Base-by-base conservation (phyloP, 2,329 filamentous ascomycete species). In the Pestalotiopsis sp. region DNA sequence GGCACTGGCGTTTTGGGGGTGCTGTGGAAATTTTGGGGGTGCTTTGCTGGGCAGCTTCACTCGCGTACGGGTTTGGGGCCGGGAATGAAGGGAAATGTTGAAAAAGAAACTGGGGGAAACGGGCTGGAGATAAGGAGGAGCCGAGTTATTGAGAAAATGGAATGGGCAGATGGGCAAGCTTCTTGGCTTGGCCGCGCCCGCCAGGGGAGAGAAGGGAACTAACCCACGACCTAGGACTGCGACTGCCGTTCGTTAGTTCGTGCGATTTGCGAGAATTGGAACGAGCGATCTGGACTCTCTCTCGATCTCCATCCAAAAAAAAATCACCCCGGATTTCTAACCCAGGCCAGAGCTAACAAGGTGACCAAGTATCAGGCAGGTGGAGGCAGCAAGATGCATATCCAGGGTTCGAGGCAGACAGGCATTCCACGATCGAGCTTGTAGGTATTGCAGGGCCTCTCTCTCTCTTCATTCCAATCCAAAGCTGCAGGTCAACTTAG, bases 31-130 rank as follows among this genome's bases (percentile, higher is more conserved):
- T 13, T 59, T 20, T 59, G 27, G n/a, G 23, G 12, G 31, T 27
- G 13, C 25, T 27, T 36, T 36, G n/a, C n/a, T 23, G 39, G 38
- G 38, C 7, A n/a, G 7, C 20, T 13, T 27, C 61, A n/a, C 61
- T 64, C 61, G 61, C 61, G 61, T 64, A 39, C 61, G 61, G 61
- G 61, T 64, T 64, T 64, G 9, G 61, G 36, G 49, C 55, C 64
- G 64, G 64, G 64, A 58, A 66, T 59, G 64, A 59, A 66, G 41
- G 41, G 61, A 25, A 39, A 39, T 39, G 58, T 49, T 49, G 64
- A 66, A 57, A 41, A 59, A 52, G 36, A 59, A 58, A 65, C 27
- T 17, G 25, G 64, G 64, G 38, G 45, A 59, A 12, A 39, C 17
- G 39, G 20, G 52, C 64, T 59, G 38, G 64, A 66, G 49, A 66